Conservation (phyloP, 2,329 filamentous ascomycete species). For the Cercospora brassicicola region DNA sequence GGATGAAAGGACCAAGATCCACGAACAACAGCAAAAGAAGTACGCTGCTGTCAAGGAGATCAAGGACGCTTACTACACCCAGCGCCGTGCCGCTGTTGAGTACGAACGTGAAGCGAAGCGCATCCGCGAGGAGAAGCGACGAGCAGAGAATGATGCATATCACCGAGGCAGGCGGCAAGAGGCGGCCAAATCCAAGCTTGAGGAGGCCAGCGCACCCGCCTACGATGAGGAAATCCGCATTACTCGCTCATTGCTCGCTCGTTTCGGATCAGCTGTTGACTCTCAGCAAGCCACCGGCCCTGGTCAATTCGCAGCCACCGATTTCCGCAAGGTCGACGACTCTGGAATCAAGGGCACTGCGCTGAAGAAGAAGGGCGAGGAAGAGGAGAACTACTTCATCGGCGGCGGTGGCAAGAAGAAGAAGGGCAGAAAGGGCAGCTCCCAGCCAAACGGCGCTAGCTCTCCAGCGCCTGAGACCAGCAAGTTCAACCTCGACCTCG, state of each 20-base stretch:
- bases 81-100: conserved; percentile 76
- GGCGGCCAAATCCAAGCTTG: conserved; percentile 72
- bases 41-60: conserved; percentile 77
- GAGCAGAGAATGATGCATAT: conserved; percentile 74
- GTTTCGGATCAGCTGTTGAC: conserved; percentile 70
- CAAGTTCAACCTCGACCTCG: conserved; percentile 84
- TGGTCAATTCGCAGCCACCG: conserved; percentile 74
- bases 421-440: conserved; percentile 68
- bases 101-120: conserved; percentile 83
- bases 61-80: conserved; percentile 84
- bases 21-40: conserved; percentile 83
- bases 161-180: conserved; percentile 73
- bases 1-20: conserved; percentile 80
- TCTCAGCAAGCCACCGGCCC: conserved; percentile 63
- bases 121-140: conserved; percentile 72
- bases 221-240: conserved; percentile 91
- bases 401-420: conserved; percentile 77
- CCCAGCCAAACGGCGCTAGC: conserved; percentile 69
- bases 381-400: conserved; percentile 80
- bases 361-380: conserved; percentile 75
- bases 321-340: conserved; percentile 80
- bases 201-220: conserved; percentile 79
- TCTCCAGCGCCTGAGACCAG: conserved; percentile 49
- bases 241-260: conserved; percentile 81
- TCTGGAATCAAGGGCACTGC: conserved; percentile 81